A percentile compares a stretch with the other conserved stretches of the same genome.
Conservation (phyloP, 2,329 filamentous ascomycete species). For the Nigrospora osmanthi region DNA sequence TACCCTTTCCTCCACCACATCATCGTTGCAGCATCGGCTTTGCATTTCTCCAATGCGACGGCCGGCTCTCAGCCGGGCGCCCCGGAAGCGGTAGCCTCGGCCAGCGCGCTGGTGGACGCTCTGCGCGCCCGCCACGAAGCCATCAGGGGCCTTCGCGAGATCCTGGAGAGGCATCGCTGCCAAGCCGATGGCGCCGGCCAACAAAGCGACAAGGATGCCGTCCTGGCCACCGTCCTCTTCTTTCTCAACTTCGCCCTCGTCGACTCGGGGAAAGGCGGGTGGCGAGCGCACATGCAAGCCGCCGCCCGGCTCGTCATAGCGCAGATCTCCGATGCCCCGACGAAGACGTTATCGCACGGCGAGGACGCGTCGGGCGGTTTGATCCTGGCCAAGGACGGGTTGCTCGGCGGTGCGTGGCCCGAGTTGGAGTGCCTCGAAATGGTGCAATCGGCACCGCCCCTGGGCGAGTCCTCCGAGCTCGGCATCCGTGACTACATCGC, state of each 20-base stretch:
- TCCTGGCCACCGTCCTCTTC: slow-evolving; percentile 40
- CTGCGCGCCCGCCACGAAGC: slow-evolving; percentile 38
- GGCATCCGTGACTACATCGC: slow-evolving; percentile 33
- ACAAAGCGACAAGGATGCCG: slow-evolving; percentile 32
- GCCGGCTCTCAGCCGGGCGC: slow-evolving; percentile 19
- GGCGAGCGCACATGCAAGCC: slow-evolving; percentile 38
- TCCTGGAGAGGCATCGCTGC: slow-evolving; percentile 21
- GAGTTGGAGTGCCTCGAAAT: too few relatives aligned
- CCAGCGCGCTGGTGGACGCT: slow-evolving; percentile 35
- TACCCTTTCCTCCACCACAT: slow-evolving; percentile 40
- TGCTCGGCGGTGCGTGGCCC: too few relatives aligned
- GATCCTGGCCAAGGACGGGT: too few relatives aligned
- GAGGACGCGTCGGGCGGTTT: too few relatives aligned
- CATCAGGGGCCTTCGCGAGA: slow-evolving; percentile 31
- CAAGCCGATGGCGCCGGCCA: background rate
- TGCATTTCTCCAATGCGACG: slow-evolving; percentile 39
- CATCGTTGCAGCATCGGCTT: slow-evolving; percentile 38
- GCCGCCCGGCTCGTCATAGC: slow-evolving; percentile 29
- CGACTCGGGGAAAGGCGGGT: slow-evolving; percentile 35
- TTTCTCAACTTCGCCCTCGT: slow-evolving; percentile 45
- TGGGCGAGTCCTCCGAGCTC: background rate
- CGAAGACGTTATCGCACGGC: background rate
- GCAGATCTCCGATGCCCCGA: slow-evolving; percentile 1
- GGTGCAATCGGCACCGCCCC: background rate
- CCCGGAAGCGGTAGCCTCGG: slow-evolving; percentile 9